Base-by-base conservation (phyloP, 805 yeast genomes). In the Saturnispora hagleri region DNA sequence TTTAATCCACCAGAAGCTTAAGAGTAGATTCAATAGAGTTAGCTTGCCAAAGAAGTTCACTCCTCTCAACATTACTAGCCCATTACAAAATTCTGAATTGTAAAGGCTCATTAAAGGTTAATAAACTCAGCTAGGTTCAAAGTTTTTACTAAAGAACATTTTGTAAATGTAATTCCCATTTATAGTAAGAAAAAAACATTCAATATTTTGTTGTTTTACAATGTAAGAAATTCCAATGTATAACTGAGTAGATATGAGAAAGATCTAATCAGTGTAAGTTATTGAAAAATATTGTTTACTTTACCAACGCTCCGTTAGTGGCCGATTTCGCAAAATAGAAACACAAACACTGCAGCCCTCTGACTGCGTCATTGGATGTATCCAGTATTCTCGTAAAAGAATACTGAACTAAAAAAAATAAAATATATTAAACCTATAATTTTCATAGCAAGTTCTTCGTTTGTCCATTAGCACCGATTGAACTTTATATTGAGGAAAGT, bases 21-120 rank as follows among this genome's bases (percentile, higher is more conserved):
- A 81, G 65, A 80, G 86, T 47, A 80, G 95, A 60, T 93, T 91
- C 68, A 74, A 81, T 46, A 80, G 97, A 62, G 98, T 93, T 42
- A 81, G 84, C 2, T 73, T 93, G 68, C 99, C 99, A 18, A 86
- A 89, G 76, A 84, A 82, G 65, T 87, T 87, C 62, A 87, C 91
- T 4, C 95, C 96, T 0, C 95, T 88, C 17, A 88, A 86, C 63
- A 86, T 88, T 48, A 80, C 89, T 3, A 84, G 90, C 65, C 69
- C 69, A 18, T 55, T 65, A 47, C 53, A 62, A 20, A 58, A 53
- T 26, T 59, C 49, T 15, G 55, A 54, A 22, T 58, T 38, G 9
- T 38, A 38, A 38, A 18, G 7, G 7, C 5, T 17, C 5, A 17
- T 5, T 20, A 18, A 10, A n/a, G 20, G 9, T 17, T 9, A 36